Base-by-base conservation (phyloP, 345 rosid species). In the Anastatica hierochuntica region DNA sequence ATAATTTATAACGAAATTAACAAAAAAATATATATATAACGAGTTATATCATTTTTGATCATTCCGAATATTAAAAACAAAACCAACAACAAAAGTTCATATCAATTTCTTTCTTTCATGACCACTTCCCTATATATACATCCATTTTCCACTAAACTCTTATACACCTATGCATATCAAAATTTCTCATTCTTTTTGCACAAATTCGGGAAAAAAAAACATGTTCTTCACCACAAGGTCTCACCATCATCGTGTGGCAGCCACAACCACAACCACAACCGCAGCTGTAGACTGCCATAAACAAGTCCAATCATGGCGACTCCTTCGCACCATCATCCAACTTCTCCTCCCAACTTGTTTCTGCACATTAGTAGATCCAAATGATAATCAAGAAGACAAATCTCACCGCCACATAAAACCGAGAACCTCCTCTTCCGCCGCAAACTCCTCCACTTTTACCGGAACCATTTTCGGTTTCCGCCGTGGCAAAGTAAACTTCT, bases 231-330 rank as follows among this genome's bases (percentile, higher is more conserved):
- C 63, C 60, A 58, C 55, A 30, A 54, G 58, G 3, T 56, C 68
- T 50, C 49, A 44, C 56, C 55, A 50, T 39, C 66, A 7, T 61
- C 43, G 33, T 44, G 19, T 65, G 1, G 14, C 42, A 3, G 63
- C n/a, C n/a, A n/a, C n/a, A n/a, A n/a, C n/a, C n/a, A n/a, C 64
- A 60, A 45, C 75, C 53, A 54, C 70, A 15, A 27, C 73, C 39
- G 56, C 79, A 62, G 23, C 79, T n/a, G 81, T 81, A 13, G 89
- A 84, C 58, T 84, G 94, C 74, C 75, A 84, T 14, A 81, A 81
- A 61, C 94, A 84, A 46, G 86, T 82, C 51, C 83, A 82, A 20
- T 84, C 89, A 29, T 84, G 94, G 94, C 67, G 86, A 57, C 74
- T 84, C 51, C 72, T 81, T 14, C 79, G 81, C 7, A 71, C 69